Evolutionary conservation across 73 alveolate genomes (phyloP).

Genomic region (Tetrahymena malaccensis): DNA sequence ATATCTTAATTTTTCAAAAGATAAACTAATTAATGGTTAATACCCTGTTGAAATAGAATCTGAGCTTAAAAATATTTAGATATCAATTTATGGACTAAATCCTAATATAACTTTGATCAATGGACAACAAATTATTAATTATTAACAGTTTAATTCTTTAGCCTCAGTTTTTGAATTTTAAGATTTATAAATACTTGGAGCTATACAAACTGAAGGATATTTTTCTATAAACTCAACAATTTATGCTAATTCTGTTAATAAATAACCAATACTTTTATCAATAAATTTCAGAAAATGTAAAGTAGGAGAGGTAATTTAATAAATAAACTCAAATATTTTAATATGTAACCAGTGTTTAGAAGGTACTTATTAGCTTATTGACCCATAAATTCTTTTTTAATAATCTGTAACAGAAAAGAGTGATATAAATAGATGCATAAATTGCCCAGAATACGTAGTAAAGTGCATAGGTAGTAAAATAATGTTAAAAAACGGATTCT

Average conservation of each 20-base stretch:
- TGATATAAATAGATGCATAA: background rate
- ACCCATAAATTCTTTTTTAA: background rate
- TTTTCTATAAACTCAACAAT: background rate
- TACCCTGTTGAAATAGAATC: background rate
- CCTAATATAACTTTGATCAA: background rate
- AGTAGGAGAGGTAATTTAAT: background rate
- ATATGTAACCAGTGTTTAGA: background rate
- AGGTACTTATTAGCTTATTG: background rate
- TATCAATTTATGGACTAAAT: background rate
- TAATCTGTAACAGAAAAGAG: background rate
- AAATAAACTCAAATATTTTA: background rate
- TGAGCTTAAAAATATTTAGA: background rate
- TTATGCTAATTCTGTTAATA: background rate
- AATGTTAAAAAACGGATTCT: background rate
- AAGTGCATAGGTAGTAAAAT: background rate
- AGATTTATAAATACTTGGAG: background rate
- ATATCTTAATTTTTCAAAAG: background rate
- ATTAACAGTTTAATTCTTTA: background rate
- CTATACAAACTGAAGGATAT: background rate
- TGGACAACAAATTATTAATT: background rate
- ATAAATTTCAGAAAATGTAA: background rate
- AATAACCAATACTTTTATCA: background rate
- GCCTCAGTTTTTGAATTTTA: background rate
- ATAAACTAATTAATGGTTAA: no score
- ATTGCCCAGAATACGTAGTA: background rate